A percentile compares a stretch with the other conserved stretches of the same genome.
These are phyloP conservation scores for Serendipita sp. DNA, from an alignment of 768 basidiomycete genomes.

Conservation along the genomic window DNA sequence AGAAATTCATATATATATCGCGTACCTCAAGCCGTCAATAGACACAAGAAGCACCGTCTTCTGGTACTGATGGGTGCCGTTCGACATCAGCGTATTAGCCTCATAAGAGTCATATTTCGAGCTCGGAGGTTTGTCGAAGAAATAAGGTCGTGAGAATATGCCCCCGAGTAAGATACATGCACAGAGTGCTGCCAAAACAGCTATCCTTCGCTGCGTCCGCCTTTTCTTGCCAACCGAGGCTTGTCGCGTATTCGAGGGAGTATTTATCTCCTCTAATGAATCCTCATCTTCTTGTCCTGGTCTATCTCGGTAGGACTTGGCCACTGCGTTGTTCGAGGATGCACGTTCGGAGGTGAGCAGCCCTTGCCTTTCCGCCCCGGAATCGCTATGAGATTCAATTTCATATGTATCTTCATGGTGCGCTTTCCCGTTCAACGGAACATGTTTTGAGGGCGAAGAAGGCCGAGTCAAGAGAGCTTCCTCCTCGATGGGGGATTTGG, in stretches of 20 bases:
- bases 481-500: neutral
- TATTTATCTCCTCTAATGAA: neutral
- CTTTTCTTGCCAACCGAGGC: neutral
- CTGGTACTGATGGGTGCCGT: constrained; percentile 73
- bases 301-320: neutral
- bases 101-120: neutral
- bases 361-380: neutral
- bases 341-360: neutral
- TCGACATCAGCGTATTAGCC: constrained; percentile 26
- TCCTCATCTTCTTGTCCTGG: neutral
- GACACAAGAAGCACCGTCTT: constrained; percentile 72
- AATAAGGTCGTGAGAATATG: neutral
- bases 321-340: too few relatives aligned
- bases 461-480: neutral
- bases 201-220: neutral
- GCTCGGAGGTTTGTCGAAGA: neutral
- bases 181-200: neutral
- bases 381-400: neutral
- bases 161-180: neutral
- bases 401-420: neutral
- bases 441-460: neutral
- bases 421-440: neutral
- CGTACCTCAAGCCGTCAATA: constrained; percentile 68
- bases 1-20: constrained; percentile 9
- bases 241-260: neutral